phyloP scores from a whole-genome alignment of 352 stramenopile genomes.

The Phytophthora cactorum region DNA sequence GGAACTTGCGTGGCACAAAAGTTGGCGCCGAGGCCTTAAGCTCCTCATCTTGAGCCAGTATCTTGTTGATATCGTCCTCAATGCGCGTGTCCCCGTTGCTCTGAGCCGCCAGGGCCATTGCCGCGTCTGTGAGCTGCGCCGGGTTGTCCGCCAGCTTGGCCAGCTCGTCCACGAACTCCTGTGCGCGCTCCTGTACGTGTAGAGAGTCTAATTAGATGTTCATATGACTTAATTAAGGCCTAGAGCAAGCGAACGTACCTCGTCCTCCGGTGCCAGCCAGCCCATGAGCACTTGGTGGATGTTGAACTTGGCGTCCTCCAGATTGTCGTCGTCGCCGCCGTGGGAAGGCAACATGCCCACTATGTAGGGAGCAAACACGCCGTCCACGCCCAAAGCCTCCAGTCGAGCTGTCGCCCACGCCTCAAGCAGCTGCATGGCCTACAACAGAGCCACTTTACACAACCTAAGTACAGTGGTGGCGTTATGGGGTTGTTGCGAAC shows the following conservation, averaged over 20 bases:
- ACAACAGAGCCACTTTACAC: neutral
- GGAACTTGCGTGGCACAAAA: conserved; percentile 65
- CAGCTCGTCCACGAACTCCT: conserved; percentile 77
- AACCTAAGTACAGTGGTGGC: conserved; percentile 11
- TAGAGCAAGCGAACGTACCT: conserved; percentile 37
- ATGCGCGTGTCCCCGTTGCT: conserved; percentile 39
- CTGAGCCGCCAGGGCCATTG: conserved; percentile 31
- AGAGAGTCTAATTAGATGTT: neutral
- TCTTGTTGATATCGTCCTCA: conserved; percentile 47
- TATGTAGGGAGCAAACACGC: conserved; percentile 86
- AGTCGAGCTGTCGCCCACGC: conserved; percentile 71
- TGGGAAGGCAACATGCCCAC: conserved; percentile 69
- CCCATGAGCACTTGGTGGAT: conserved; percentile 88
- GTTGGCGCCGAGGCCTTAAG: conserved; percentile 76
- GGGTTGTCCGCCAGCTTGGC: conserved; percentile 63
- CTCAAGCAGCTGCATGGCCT: conserved; percentile 57
- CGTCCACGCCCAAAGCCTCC: conserved; percentile 76
- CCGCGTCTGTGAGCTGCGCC: conserved; percentile 53
- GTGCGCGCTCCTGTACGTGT: conserved; percentile 49
- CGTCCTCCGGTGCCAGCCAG: conserved; percentile 78
- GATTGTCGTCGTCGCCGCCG: conserved; percentile 47
- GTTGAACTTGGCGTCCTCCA: conserved; percentile 71
- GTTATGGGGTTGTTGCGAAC: neutral
- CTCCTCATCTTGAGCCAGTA: conserved; percentile 53
- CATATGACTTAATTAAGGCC: neutral